Conservation (phyloP, 192 early-diverging fungal genomes). For the Rhizoclosmatium globosum region DNA sequence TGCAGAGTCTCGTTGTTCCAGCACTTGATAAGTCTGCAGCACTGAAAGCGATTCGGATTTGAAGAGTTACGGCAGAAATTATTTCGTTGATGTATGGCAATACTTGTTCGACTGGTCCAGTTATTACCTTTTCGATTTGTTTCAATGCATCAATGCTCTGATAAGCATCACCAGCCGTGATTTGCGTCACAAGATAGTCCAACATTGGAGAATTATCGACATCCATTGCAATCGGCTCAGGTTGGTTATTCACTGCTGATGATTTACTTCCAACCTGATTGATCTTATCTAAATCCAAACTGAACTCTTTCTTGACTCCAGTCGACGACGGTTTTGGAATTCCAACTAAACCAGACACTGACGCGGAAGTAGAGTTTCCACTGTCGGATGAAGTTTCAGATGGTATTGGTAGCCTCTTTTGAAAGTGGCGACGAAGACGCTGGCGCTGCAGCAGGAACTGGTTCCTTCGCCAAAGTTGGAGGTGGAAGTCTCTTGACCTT, state of each 20-base stretch:
- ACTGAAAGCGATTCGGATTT: constrained; percentile 77
- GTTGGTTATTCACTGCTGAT: neutral
- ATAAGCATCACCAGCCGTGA: constrained; percentile 68
- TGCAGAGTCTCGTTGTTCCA: constrained; percentile 73
- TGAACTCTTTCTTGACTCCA: constrained; percentile 50
- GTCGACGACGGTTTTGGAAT: constrained; percentile 24
- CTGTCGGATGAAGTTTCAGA: neutral
- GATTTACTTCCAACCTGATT: neutral
- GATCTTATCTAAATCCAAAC: constrained; percentile 47
- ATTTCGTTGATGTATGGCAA: constrained; percentile 70
- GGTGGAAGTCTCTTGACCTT: constrained; percentile 68
- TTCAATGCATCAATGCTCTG: constrained; percentile 79
- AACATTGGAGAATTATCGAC: constrained; percentile 47
- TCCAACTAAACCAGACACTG: constrained; percentile 35
- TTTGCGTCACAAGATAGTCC: constrained; percentile 74
- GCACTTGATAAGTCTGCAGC: constrained; percentile 59
- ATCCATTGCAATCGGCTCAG: neutral
- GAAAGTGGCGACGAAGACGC: constrained; percentile 17
- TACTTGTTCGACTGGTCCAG: constrained; percentile 58
- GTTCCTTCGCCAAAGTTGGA: neutral
- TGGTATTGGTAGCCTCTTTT: constrained; percentile 8
- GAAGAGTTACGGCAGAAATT: constrained; percentile 75
- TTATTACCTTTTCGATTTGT: constrained; percentile 74
- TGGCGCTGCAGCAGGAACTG: neutral
- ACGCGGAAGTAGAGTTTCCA: neutral